Conservation (phyloP, 2,329 filamentous ascomycete species). For the Exophiala bonariae region DNA sequence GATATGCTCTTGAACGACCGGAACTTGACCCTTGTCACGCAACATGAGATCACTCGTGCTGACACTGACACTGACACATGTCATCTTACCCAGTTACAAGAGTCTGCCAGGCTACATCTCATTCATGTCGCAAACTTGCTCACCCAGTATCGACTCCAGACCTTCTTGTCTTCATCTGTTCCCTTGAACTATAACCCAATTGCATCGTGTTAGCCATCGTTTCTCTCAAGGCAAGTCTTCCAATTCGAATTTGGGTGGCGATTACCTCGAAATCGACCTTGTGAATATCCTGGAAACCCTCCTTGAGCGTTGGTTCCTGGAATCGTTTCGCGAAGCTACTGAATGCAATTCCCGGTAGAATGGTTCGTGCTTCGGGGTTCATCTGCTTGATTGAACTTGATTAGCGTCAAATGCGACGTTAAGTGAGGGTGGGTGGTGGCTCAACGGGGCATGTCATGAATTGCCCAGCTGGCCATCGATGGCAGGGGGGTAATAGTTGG, state of each 20-base stretch:
- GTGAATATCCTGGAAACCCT: constrained; percentile 82
- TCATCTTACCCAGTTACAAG: no score
- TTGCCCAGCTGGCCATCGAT: no score
- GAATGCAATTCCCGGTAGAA: constrained; percentile 79
- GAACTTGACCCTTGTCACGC: no score
- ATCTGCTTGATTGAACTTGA: constrained; percentile 46
- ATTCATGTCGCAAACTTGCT: constrained; percentile 32
- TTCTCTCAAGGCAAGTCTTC: no score
- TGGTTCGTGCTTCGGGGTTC: constrained; percentile 77
- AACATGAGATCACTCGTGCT: no score
- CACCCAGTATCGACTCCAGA: constrained; percentile 32
- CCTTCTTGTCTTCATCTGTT: constrained; percentile 25
- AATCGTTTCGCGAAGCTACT: constrained; percentile 71
- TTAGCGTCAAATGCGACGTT: constrained; percentile 5
- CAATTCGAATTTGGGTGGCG: no score
- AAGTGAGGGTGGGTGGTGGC: no score
- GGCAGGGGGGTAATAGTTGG: background rate
- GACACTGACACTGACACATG: no score
- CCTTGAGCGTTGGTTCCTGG: constrained; percentile 67
- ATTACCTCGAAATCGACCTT: constrained; percentile 69
- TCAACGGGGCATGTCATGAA: no score
- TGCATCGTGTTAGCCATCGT: background rate
- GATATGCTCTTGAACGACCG: no score
- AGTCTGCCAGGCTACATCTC: no score
- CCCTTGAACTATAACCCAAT: constrained; percentile 22